phyloP scores from a whole-genome alignment of 2,329 filamentous ascomycete genomes.

The Penicillium sp. region DNA sequence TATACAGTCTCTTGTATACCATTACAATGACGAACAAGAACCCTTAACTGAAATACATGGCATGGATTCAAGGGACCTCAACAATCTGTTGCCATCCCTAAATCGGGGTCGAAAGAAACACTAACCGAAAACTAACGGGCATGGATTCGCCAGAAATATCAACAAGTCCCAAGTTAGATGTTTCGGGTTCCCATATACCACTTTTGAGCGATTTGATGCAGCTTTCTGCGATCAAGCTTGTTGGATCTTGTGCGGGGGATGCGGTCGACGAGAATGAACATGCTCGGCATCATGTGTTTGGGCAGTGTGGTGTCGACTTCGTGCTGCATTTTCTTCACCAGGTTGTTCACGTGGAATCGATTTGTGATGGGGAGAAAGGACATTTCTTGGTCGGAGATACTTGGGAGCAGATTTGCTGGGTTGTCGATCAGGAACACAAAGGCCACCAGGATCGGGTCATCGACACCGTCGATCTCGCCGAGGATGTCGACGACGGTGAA shows the following conservation, averaged over 20 bases:
- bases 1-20: no score
- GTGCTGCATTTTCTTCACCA: conserved; percentile 2
- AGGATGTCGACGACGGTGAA: conserved; percentile 19
- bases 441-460: conserved; percentile 16
- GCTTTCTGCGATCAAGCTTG: conserved; percentile 24
- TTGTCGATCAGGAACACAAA: conserved; percentile 18
- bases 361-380: conserved; percentile 12
- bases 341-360: conserved; percentile 7
- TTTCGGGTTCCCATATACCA: conserved; percentile 15
- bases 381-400: conserved; percentile 12
- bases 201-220: conserved; percentile 14
- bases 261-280: conserved; percentile 20
- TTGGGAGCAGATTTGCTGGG: conserved; percentile 11
- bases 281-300: conserved; percentile 17
- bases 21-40: no score
- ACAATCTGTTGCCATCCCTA: no score
- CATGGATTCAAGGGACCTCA: no score
- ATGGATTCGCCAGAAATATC: no score
- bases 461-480: conserved; percentile 15
- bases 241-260: conserved; percentile 25
- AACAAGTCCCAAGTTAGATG: no score
- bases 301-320: conserved; percentile 9
- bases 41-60: no score
- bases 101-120: no score
- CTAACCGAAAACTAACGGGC: no score